Evolutionary conservation across 2,329 filamentous ascomycete species (phyloP).

Genomic region (Podosphaera xanthii): DNA sequence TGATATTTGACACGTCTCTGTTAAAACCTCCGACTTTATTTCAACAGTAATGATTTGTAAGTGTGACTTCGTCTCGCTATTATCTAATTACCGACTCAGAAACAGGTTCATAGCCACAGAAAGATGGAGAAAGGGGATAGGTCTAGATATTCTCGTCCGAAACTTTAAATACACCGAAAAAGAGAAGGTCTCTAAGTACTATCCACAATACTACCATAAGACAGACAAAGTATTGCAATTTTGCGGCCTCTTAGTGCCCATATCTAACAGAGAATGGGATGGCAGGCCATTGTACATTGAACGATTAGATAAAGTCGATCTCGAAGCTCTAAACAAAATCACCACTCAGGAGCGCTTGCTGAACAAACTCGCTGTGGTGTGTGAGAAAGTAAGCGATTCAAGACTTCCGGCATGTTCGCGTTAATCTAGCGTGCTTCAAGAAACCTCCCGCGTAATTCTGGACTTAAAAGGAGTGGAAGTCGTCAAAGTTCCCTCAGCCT

Average conservation of each 20-base stretch:
- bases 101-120: constrained; percentile 74
- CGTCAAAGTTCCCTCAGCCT: constrained; percentile 59
- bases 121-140: constrained; percentile 73
- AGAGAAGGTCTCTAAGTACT: constrained; percentile 63
- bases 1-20: too few species aligned
- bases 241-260: background rate
- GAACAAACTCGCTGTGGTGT: constrained; percentile 87
- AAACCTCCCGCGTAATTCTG: constrained; percentile 97
- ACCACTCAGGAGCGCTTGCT: constrained; percentile 86
- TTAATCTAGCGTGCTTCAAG: constrained; percentile 69
- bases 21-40: too few species aligned
- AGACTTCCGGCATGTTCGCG: constrained; percentile 88
- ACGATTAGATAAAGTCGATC: constrained; percentile 79
- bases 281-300: constrained; percentile 95
- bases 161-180: constrained; percentile 80
- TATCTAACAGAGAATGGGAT: constrained; percentile 23
- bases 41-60: constrained; percentile 40
- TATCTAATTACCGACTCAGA: constrained; percentile 5
- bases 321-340: constrained; percentile 78
- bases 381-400: constrained; percentile 86
- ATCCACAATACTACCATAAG: constrained; percentile 98
- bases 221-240: constrained; percentile 44
- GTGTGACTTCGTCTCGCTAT: constrained; percentile 14
- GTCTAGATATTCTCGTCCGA: constrained; percentile 58
- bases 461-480: constrained; percentile 88